Percentiles rank a stretch among this genome's conserved stretches.
Evolutionary conservation across 2,329 filamentous ascomycete genomes (phyloP).

Genomic region (Aspergillus arachidicola): DNA sequence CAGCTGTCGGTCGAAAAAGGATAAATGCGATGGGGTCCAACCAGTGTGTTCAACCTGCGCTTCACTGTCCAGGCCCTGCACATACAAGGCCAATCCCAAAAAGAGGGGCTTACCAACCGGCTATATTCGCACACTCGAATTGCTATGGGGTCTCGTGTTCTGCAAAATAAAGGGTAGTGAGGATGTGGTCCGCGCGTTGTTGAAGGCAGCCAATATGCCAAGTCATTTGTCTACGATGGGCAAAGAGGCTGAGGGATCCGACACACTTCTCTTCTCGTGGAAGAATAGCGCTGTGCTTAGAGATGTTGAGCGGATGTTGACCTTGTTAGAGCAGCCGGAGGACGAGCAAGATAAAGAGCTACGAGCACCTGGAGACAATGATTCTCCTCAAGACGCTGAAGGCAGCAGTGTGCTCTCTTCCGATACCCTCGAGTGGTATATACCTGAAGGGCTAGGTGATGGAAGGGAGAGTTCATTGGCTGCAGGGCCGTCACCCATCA

Average conservation of each 20-base stretch:
- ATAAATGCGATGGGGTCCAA: slow-evolving; percentile 72
- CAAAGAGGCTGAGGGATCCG: slow-evolving; percentile 51
- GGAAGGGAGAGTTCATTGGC: slow-evolving; percentile 23
- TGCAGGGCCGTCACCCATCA: slow-evolving; percentile 29
- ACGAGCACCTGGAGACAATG: slow-evolving; percentile 24
- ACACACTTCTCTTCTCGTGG: slow-evolving; percentile 65
- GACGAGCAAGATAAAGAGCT: slow-evolving; percentile 40
- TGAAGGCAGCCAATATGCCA: slow-evolving; percentile 51
- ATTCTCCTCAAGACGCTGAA: slow-evolving; percentile 33
- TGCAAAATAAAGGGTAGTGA: slow-evolving; percentile 63
- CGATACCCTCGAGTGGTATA: slow-evolving; percentile 37
- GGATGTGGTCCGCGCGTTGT: slow-evolving; percentile 56
- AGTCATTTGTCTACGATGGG: slow-evolving; percentile 39
- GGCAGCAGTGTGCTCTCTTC: slow-evolving; percentile 35
- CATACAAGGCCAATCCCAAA: slow-evolving; percentile 72
- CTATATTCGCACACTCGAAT: slow-evolving; percentile 73
- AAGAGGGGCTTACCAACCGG: slow-evolving; percentile 80
- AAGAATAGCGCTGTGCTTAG: slow-evolving; percentile 63
- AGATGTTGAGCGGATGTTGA: slow-evolving; percentile 65
- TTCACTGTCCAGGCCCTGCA: slow-evolving; percentile 65
- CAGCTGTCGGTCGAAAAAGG: slow-evolving; percentile 66
- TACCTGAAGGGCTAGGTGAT: slow-evolving; percentile 29
- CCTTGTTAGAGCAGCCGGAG: slow-evolving; percentile 41
- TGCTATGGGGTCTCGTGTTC: slow-evolving; percentile 68
- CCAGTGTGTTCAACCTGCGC: slow-evolving; percentile 69